A percentile compares a stretch with the other conserved stretches of the same genome.
Evolutionary conservation across 2,329 filamentous ascomycete species (phyloP).

Genomic region (Aureobasidium sp.): DNA sequence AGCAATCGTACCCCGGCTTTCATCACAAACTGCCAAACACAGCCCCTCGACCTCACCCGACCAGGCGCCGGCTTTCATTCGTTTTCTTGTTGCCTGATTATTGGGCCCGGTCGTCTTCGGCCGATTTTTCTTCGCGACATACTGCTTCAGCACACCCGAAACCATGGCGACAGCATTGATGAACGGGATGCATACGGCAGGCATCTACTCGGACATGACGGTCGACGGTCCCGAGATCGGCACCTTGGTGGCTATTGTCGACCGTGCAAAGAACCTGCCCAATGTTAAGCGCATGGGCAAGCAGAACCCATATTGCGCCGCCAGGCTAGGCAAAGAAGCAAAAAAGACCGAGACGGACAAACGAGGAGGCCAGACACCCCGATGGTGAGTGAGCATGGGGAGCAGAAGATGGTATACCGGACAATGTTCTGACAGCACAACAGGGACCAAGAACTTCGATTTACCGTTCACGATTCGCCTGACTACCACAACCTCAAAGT

Average conservation of each 20-base stretch:
- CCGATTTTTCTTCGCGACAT: slow-evolving; percentile 7
- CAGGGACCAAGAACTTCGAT: slow-evolving; percentile 97
- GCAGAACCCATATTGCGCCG: slow-evolving; percentile 95
- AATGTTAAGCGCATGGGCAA: slow-evolving; percentile 97
- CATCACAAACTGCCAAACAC: slow-evolving; percentile 7
- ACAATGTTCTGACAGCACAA: slow-evolving; percentile 15
- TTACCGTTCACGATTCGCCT: slow-evolving; percentile 89
- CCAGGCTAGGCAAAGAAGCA: slow-evolving; percentile 87
- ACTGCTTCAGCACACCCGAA: slow-evolving; percentile 28
- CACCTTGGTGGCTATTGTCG: slow-evolving; percentile 83
- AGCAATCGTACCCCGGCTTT: slow-evolving; percentile 5
- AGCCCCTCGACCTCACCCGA: slow-evolving; percentile 8
- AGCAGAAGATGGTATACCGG: background rate
- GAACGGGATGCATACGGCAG: slow-evolving; percentile 60
- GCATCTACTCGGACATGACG: slow-evolving; percentile 90
- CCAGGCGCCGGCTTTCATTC: background rate
- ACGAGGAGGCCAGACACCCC: slow-evolving; percentile 88
- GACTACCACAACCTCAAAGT: slow-evolving; percentile 96
- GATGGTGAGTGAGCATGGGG: slow-evolving; percentile 70
- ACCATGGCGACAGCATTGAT: slow-evolving; percentile 11
- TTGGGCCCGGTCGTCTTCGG: background rate
- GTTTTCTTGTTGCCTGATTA: background rate
- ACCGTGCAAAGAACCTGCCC: slow-evolving; percentile 92
- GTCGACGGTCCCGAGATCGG: slow-evolving; percentile 90
- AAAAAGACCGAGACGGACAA: slow-evolving; percentile 95